Evolutionary conservation across 495 filamentous ascomycete species (phyloP).

Genomic region (Tuber indicum): DNA sequence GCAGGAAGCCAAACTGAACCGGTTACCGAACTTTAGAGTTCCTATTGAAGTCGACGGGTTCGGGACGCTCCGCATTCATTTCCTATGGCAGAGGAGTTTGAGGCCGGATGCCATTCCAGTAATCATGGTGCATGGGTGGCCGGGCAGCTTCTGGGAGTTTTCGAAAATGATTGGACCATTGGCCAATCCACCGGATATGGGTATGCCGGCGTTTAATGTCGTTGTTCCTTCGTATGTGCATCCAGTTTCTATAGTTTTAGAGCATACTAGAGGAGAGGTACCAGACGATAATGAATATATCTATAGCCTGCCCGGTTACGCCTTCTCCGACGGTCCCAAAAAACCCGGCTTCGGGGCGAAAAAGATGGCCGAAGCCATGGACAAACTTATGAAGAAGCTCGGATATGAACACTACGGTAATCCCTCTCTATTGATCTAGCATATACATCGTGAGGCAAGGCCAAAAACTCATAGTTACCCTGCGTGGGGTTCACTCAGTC

Average conservation of each 20-base stretch:
- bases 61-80: slow-evolving; percentile 44
- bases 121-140: slow-evolving; percentile 63
- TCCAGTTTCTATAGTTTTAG: neutral
- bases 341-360: slow-evolving; percentile 54
- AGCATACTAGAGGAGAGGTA: neutral
- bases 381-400: slow-evolving; percentile 63
- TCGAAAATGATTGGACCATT: slow-evolving; percentile 57
- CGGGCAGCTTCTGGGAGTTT: slow-evolving; percentile 63
- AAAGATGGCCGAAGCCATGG: slow-evolving; percentile 57
- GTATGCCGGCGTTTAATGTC: slow-evolving; percentile 57
- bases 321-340: slow-evolving; percentile 55
- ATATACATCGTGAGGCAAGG: neutral
- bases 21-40: neutral
- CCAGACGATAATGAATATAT: neutral
- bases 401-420: slow-evolving; percentile 56
- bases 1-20: slow-evolving; percentile 9
- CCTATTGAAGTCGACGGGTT: slow-evolving; percentile 12
- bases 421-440: neutral
- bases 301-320: slow-evolving; percentile 58
- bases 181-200: slow-evolving; percentile 45
- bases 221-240: slow-evolving; percentile 51
- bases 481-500: slow-evolving; percentile 34
- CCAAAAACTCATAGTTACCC: neutral
- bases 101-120: slow-evolving; percentile 53
- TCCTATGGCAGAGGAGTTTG: slow-evolving; percentile 54